Evolutionary conservation across 1,284 basidiomycete species (phyloP).

Genomic region (Porodaedalea pini): DNA sequence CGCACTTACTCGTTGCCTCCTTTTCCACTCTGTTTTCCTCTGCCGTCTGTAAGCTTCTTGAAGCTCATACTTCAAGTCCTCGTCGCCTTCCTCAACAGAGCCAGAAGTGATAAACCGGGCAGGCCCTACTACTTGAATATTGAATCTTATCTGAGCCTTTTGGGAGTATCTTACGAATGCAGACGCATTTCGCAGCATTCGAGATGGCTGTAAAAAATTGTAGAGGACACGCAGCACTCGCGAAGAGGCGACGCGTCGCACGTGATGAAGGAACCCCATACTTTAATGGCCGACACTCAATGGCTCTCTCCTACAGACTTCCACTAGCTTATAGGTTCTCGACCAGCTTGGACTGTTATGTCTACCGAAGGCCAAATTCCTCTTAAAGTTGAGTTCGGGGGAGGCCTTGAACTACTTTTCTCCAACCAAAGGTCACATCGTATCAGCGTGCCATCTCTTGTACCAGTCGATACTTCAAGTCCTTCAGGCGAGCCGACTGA

Average conservation of each 20-base stretch:
- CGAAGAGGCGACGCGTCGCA: neutral
- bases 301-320: neutral
- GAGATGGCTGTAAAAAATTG: neutral
- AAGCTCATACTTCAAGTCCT: conserved; percentile 2
- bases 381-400: conserved; percentile 68
- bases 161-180: neutral
- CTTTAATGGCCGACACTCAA: neutral
- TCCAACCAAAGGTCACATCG: conserved; percentile 61
- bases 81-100: neutral
- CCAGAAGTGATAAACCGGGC: neutral
- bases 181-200: conserved; percentile 17
- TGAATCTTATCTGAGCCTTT: neutral
- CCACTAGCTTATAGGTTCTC: too few species aligned
- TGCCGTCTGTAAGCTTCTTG: conserved; percentile 13
- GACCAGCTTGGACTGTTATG: neutral
- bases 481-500: conserved; percentile 20
- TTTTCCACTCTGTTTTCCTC: conserved; percentile 70
- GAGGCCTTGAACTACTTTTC: conserved; percentile 83
- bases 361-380: conserved; percentile 16
- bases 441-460: conserved; percentile 52
- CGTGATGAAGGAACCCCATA: neutral
- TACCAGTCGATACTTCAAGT: conserved; percentile 27
- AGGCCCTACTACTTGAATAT: neutral
- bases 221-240: neutral
- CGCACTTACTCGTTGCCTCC: conserved; percentile 61